Evolutionary conservation across 1,139 yeast genomes (phyloP), one percentile per base, ranked within the genome.

Genomic region (Lodderomyces orthopsilosis): DNA sequence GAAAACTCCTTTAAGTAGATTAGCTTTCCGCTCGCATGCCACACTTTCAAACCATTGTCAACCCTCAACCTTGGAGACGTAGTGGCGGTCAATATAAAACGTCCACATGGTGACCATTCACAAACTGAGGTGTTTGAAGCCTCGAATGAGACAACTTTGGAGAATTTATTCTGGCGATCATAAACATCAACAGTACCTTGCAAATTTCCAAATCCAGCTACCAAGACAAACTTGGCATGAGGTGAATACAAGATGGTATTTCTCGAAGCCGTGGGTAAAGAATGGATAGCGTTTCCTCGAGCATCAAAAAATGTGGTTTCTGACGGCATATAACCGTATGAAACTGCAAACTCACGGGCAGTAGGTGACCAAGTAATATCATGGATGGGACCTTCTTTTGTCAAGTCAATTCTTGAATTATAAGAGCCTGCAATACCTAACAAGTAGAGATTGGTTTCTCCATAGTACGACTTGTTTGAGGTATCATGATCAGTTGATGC

Each of bases 31-130:
- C 83, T 75, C 48, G 84, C 90, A 63, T 93, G 95, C 97, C 98
- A 93, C 56, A 94, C 74, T 65, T 89, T 88, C 54, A 85, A 82
- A 44, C 98, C 94, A 63, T 94, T 94, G 64, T 94, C 99, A 41
- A 94, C 99, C 61, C 98, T 82, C 58, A 94, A 78, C 58, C 99
- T 79, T 50, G 99, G 99, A 18, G 97, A 83, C 0, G 98, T 93
- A 6, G 98, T 94, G 19, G 98, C 98, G 15, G 98, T 91, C 62
- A 94, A 70, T 47, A 94, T 83, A 59, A 77, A 89, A 58, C 95
- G 81, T 33, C 98, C 98, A 67, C 94, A 95, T n/a, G 99, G 98
- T 3, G 95, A 84, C 98, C 98, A 94, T 63, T 87, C 90, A 63
- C 97, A 91, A 39, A 85, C 95, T 23, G 95, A 85, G 10, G 98